Conservation (phyloP, 441 rosid species). For the Erysimum cheiri region DNA sequence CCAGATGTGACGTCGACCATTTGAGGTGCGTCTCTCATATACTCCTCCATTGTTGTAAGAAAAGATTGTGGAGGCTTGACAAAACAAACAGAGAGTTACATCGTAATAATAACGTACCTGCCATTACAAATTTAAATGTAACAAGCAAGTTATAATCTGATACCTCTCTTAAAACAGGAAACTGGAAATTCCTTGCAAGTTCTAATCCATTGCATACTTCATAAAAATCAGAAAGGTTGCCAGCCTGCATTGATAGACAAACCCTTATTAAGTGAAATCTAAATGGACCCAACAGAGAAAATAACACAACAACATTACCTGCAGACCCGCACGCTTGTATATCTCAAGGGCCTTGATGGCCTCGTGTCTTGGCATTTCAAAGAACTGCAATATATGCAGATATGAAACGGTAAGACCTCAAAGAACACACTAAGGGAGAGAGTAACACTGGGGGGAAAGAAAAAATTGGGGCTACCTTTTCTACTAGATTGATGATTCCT, state of each 20-base stretch:
- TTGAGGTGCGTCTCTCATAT: conserved; percentile 92
- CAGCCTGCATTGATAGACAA: conserved; percentile 63
- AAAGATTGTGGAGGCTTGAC: conserved; percentile 96
- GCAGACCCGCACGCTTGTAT: conserved; percentile 92
- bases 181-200: conserved; percentile 97
- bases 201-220: conserved; percentile 94
- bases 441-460: conserved; percentile 12
- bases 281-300: neutral
- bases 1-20: conserved; percentile 74
- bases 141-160: conserved; percentile 3
- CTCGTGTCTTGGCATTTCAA: conserved; percentile 99
- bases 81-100: conserved; percentile 27
- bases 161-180: conserved; percentile 96
- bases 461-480: conserved; percentile 61
- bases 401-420: conserved; percentile 17
- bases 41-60: conserved; percentile 97
- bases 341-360: conserved; percentile 88
- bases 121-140: neutral
- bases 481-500: conserved; percentile 97
- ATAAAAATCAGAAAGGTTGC: conserved; percentile 85
- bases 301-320: conserved; percentile 54
- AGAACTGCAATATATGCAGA: conserved; percentile 66
- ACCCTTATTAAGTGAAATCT: conserved; percentile 7
- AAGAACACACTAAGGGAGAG: conserved; percentile 21
- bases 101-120: neutral